Evolutionary conservation across 805 yeast species (phyloP), one percentile per base, ranked within the genome.

Genomic region (Saccharomycopsis fermentans): DNA sequence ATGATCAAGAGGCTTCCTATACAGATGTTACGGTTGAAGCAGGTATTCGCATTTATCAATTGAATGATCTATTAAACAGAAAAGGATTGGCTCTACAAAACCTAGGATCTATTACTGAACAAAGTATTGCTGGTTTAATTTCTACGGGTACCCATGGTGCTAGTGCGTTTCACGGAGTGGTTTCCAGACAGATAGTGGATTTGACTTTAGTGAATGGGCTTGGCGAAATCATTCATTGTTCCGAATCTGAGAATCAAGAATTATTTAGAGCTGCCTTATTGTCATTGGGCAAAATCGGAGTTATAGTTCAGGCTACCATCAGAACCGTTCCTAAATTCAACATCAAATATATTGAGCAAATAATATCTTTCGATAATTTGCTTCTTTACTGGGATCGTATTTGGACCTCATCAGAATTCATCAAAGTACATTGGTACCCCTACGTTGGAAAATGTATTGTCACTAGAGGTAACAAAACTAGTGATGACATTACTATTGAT

Each of bases 61-160:
- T 92, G 67, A 90, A 87, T 69, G 82, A 82, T 11, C 76, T 76
- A 61, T 75, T 92, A 61, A 84, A 81, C 27, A 62, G 74, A 12
- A 77, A 80, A 62, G 85, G 86, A 0, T 78, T 89, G 60, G 95
- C 96, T 4, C 75, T 92, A 59, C 98, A 92, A 71, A 92, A 87
- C 66, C 74, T 94, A 66, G 98, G 98, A 1, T 90, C 97, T 1
- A 92, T 92, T 57, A 83, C 94, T 47, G 97, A 90, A 62, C 98
- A 92, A 69, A 87, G 96, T 16, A 77, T 90, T 27, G 98, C 96
- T 2, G 99, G 99, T n/a, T 83, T 91, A 63, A 90, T 94, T 52
- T 86, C 96, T 1, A 92, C 98, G 0, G 98, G 98, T 32, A 90
- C 98, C 0, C 99, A 92, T 68, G 99, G 99, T 6, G 87, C 97